These are phyloP conservation scores for Carex pumila DNA, from an alignment of 176 grass and related monocot species.

Conservation along the genomic window DNA sequence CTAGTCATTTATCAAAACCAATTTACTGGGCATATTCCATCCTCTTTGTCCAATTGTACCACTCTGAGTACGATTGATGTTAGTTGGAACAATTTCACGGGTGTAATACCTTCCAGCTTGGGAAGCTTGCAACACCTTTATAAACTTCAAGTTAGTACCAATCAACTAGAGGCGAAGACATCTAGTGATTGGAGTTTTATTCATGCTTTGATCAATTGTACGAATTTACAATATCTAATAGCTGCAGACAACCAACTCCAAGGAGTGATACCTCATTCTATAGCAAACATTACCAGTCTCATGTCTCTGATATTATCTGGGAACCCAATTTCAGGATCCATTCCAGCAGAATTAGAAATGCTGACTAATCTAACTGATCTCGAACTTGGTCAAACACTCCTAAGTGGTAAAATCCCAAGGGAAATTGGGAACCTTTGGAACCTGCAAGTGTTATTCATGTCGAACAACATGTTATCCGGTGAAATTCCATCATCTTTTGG, in stretches of 20 bases:
- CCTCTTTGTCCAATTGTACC: conserved; percentile 29
- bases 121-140: conserved; percentile 6
- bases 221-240: neutral
- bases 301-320: neutral
- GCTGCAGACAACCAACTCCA: conserved; percentile 14
- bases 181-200: conserved; percentile 5
- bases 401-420: conserved; percentile 19
- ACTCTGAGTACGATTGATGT: conserved; percentile 10
- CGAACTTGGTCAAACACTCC: neutral
- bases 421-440: conserved; percentile 11
- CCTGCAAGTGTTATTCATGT: neutral
- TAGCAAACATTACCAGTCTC: neutral
- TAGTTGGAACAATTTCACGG: conserved; percentile 8
- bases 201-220: conserved; percentile 12
- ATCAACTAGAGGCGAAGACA: conserved; percentile 23
- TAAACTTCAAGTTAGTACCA: conserved; percentile 9
- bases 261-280: conserved; percentile 11
- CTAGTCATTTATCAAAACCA: neutral
- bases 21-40: neutral
- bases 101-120: conserved; percentile 18
- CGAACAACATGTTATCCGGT: neutral
- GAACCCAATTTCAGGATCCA: conserved; percentile 14
- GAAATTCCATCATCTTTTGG: conserved; percentile 20
- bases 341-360: conserved; percentile 12
- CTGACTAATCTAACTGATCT: conserved; percentile 10